These are phyloP conservation scores for Anastatica hierochuntica DNA, from an alignment of 345 rosid species.

Conservation along the genomic window DNA sequence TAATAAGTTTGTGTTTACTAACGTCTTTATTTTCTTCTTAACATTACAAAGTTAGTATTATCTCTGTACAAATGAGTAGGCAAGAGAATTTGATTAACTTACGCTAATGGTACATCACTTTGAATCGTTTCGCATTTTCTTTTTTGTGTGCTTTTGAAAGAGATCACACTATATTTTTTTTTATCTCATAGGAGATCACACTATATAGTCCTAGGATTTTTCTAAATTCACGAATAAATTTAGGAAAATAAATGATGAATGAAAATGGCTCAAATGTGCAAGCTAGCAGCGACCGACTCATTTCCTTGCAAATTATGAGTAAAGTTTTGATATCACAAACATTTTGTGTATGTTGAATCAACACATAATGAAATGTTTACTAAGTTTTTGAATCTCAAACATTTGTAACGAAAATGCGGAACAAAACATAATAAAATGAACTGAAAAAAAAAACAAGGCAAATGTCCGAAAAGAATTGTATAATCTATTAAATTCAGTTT, in stretches of 20 bases:
- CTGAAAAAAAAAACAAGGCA: too few relatives aligned
- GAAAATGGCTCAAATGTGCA: neutral
- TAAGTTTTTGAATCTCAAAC: too few relatives aligned
- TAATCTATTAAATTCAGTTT: too few relatives aligned
- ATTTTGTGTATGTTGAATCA: too few relatives aligned
- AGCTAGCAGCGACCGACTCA: constrained; percentile 11
- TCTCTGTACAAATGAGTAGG: constrained; percentile 3
- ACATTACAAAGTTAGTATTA: neutral
- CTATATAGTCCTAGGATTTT: constrained; percentile 11
- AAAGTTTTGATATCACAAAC: too few relatives aligned
- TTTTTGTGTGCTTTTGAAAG: neutral
- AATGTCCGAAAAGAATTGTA: too few relatives aligned
- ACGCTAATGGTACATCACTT: constrained; percentile 2
- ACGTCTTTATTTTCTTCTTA: neutral
- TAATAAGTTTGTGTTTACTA: neutral
- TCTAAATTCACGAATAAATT: constrained; percentile 9
- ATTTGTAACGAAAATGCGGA: too few relatives aligned
- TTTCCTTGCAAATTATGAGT: too few relatives aligned
- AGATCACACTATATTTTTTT: neutral
- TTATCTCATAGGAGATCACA: too few relatives aligned
- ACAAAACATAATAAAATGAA: too few relatives aligned
- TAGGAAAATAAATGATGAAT: neutral
- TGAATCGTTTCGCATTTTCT: neutral
- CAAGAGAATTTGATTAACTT: constrained; percentile 8
- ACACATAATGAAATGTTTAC: too few relatives aligned